Evolutionary conservation across 2,329 filamentous ascomycete species (phyloP).

Genomic region (Phaeosphaeriaceae sp.): DNA sequence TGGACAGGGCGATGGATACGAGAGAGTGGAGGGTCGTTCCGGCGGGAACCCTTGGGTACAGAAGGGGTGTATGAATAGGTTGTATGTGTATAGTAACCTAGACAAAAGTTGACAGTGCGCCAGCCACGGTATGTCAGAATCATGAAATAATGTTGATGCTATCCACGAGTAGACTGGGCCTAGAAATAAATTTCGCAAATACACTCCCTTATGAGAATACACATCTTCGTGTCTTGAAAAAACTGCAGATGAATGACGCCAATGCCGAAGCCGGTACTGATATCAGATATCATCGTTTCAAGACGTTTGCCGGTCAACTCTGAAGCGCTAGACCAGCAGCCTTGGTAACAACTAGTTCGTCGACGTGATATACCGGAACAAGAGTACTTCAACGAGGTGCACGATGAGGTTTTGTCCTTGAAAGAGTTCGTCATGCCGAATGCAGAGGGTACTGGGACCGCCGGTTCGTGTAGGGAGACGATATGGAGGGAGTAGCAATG

Average conservation of each 20-base stretch:
- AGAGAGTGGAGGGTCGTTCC: conserved; percentile 21
- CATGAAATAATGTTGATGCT: too few relatives aligned
- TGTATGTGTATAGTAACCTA: background rate
- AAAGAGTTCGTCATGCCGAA: background rate
- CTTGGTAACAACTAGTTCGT: background rate
- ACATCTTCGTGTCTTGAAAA: too few relatives aligned
- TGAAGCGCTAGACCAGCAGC: background rate
- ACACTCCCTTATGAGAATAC: too few relatives aligned
- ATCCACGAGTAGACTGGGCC: too few relatives aligned
- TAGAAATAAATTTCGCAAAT: too few relatives aligned
- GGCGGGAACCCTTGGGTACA: conserved; percentile 12
- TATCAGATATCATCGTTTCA: too few relatives aligned
- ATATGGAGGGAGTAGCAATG: background rate
- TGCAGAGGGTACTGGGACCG: background rate
- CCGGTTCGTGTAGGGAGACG: background rate
- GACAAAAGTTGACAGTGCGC: too few relatives aligned
- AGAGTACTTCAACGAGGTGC: background rate
- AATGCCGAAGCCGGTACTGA: too few relatives aligned
- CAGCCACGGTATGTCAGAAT: too few relatives aligned
- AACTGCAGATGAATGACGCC: too few relatives aligned
- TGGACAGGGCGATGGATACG: conserved; percentile 28
- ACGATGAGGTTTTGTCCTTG: background rate
- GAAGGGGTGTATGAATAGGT: conserved; percentile 4
- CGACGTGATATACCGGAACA: background rate
- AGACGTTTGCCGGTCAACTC: too few relatives aligned